A percentile compares a stretch with the other conserved stretches of the same genome.
phyloP scores from a whole-genome alignment of 495 filamentous ascomycete genomes.

The Neurospora discreta region DNA sequence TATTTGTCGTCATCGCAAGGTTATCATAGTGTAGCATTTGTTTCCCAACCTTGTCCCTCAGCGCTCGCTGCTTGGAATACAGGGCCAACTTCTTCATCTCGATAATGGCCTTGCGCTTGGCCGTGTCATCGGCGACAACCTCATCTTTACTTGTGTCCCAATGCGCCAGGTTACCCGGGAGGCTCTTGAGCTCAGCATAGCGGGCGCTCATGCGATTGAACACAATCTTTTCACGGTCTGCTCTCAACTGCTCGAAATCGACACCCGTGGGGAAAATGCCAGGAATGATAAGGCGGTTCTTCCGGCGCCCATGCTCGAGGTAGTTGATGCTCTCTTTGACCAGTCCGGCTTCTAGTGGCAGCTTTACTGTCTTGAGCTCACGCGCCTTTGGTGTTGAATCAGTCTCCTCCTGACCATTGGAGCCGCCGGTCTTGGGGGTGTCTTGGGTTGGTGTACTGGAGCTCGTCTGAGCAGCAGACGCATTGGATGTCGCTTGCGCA shows the following conservation, averaged over 20 bases:
- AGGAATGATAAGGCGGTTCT: slow-evolving; percentile 64
- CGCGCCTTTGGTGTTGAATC: slow-evolving; percentile 20
- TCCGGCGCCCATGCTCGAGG: slow-evolving; percentile 59
- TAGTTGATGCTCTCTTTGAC: slow-evolving; percentile 56
- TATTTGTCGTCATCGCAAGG: slow-evolving; percentile 88
- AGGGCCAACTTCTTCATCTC: slow-evolving; percentile 82
- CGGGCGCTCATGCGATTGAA: slow-evolving; percentile 82
- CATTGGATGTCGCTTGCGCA: slow-evolving; percentile 34
- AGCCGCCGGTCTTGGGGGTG: slow-evolving; percentile 23
- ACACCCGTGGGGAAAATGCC: slow-evolving; percentile 83
- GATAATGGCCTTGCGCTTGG: slow-evolving; percentile 83
- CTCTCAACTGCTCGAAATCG: slow-evolving; percentile 66
- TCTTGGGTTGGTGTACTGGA: slow-evolving; percentile 44
- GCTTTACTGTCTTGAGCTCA: slow-evolving; percentile 47
- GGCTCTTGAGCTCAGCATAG: slow-evolving; percentile 66
- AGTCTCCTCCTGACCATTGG: slow-evolving; percentile 22
- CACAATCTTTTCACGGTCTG: slow-evolving; percentile 75
- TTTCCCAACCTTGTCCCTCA: slow-evolving; percentile 75
- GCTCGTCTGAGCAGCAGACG: slow-evolving; percentile 30
- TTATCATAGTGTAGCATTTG: slow-evolving; percentile 91
- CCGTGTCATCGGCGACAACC: slow-evolving; percentile 62
- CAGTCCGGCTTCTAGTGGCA: slow-evolving; percentile 48
- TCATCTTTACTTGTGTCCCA: slow-evolving; percentile 71
- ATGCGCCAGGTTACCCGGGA: slow-evolving; percentile 70
- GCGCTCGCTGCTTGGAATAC: slow-evolving; percentile 69